A percentile compares a stretch with the other conserved stretches of the same genome.
Conservation (phyloP, 257 asterid species). For the Osmanthus fragrans region DNA sequence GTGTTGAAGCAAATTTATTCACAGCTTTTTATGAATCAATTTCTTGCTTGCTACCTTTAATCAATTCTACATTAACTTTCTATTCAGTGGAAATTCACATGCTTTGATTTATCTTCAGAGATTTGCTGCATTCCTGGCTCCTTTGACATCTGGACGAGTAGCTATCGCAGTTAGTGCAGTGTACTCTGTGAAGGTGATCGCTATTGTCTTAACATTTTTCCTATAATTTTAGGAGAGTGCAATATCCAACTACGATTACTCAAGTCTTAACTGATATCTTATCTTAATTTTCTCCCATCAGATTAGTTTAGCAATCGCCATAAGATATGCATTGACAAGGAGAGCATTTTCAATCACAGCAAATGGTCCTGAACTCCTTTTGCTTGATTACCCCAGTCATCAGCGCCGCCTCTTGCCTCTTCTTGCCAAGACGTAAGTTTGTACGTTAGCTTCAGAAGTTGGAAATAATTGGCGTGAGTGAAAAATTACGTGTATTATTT, state of each 20-base stretch:
- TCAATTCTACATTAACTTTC: background rate
- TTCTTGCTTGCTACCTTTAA: slow-evolving; percentile 15
- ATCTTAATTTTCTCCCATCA: slow-evolving; percentile 35
- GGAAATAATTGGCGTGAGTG: background rate
- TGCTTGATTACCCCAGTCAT: slow-evolving; percentile 99
- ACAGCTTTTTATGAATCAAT: background rate
- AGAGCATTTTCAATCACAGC: slow-evolving; percentile 82
- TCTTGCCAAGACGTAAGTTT: slow-evolving; percentile 84
- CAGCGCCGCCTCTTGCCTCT: slow-evolving; percentile 93
- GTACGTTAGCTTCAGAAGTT: background rate
- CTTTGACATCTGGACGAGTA: slow-evolving; percentile 96
- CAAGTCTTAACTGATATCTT: slow-evolving; percentile 13
- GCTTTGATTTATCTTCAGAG: slow-evolving; percentile 54
- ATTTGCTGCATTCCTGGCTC: slow-evolving; percentile 96
- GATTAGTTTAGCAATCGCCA: slow-evolving; percentile 80
- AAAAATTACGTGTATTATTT: background rate
- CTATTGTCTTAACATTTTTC: background rate
- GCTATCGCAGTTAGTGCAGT: slow-evolving; percentile 69
- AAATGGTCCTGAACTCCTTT: slow-evolving; percentile 72
- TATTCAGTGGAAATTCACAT: slow-evolving; percentile 16
- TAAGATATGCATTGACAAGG: slow-evolving; percentile 83
- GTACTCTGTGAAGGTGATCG: slow-evolving; percentile 75
- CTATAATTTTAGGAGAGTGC: background rate
- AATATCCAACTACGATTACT: background rate
- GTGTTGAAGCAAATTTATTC: slow-evolving; percentile 4